A percentile compares a stretch with the other conserved stretches of the same genome.
These are phyloP conservation scores for Trametes cubensis DNA, from an alignment of 768 basidiomycete species.

Conservation along the genomic window DNA sequence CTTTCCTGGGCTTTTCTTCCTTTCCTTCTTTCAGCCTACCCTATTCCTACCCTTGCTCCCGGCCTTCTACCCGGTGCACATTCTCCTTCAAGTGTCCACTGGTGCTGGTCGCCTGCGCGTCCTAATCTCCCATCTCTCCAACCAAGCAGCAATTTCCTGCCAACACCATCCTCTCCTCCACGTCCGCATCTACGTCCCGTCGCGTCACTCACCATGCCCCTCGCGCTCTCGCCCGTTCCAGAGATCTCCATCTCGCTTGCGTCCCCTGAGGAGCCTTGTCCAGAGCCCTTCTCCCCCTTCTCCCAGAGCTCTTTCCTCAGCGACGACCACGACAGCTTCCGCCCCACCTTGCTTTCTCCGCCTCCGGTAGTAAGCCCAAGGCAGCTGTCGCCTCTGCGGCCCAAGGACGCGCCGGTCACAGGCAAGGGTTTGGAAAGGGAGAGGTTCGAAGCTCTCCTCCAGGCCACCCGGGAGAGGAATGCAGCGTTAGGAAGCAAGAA, in stretches of 20 bases:
- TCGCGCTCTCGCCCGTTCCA: slow-evolving; percentile 52
- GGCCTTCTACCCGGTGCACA: slow-evolving; percentile 28
- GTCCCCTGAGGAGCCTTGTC: slow-evolving; percentile 51
- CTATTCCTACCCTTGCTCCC: slow-evolving; percentile 24
- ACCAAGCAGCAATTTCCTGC: slow-evolving; percentile 11
- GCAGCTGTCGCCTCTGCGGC: slow-evolving; percentile 55
- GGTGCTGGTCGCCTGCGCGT: slow-evolving; percentile 40
- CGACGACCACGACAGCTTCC: slow-evolving; percentile 52
- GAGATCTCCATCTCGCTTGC: slow-evolving; percentile 72
- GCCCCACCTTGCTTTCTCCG: slow-evolving; percentile 61
- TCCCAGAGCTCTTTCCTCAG: slow-evolving; percentile 34
- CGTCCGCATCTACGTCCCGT: slow-evolving; percentile 28
- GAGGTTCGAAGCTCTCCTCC: slow-evolving; percentile 66
- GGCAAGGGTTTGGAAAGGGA: slow-evolving; percentile 63
- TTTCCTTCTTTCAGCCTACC: slow-evolving; percentile 37
- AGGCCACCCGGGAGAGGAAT: slow-evolving; percentile 60
- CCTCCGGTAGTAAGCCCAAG: slow-evolving; percentile 51
- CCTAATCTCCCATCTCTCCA: slow-evolving; percentile 15
- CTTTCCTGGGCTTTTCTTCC: slow-evolving; percentile 30
- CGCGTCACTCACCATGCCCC: slow-evolving; percentile 30
- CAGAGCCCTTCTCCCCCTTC: slow-evolving; percentile 69
- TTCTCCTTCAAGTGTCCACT: slow-evolving; percentile 28
- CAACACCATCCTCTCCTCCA: slow-evolving; percentile 20
- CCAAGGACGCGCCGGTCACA: slow-evolving; percentile 38
- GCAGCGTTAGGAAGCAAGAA: slow-evolving; percentile 47